A percentile compares a stretch with the other conserved stretches of the same genome.
Conservation (phyloP, 2,329 filamentous ascomycete species). For the Monosporascus sp. region DNA sequence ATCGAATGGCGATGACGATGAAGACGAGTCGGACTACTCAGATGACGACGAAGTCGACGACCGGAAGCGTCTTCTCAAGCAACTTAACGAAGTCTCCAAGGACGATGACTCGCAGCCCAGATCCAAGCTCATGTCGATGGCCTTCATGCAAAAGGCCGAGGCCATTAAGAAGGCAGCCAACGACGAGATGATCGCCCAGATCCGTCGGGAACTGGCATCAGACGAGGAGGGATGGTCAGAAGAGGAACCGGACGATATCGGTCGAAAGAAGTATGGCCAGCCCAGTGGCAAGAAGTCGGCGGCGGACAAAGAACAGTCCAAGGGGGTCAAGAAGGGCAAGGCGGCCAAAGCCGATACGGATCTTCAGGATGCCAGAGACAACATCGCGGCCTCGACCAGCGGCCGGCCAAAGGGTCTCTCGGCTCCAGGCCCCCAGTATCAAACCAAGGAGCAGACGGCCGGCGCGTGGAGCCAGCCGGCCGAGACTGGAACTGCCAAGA, state of each 20-base stretch:
- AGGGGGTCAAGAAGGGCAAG: slow-evolving; percentile 30
- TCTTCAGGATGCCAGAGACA: slow-evolving; percentile 35
- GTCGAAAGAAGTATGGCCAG: slow-evolving; percentile 64
- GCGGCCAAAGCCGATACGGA: slow-evolving; percentile 28
- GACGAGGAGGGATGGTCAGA: slow-evolving; percentile 45
- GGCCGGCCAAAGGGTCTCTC: slow-evolving; percentile 16
- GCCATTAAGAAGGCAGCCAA: slow-evolving; percentile 72
- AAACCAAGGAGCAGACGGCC: slow-evolving; percentile 13
- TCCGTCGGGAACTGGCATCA: slow-evolving; percentile 68
- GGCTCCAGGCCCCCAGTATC: slow-evolving; percentile 8
- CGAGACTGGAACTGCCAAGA: slow-evolving; percentile 14
- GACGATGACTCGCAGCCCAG: slow-evolving; percentile 47
- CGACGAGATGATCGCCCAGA: slow-evolving; percentile 65
- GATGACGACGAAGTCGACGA: slow-evolving; percentile 51
- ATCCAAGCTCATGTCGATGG: slow-evolving; percentile 73
- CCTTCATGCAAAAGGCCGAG: slow-evolving; percentile 91
- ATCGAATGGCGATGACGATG: slow-evolving; percentile 27
- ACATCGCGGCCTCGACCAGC: slow-evolving; percentile 19
- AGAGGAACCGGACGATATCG: slow-evolving; percentile 53
- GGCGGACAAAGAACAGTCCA: slow-evolving; percentile 14
- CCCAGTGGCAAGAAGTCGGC: slow-evolving; percentile 28
- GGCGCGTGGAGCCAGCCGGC: slow-evolving; percentile 25
- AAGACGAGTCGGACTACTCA: slow-evolving; percentile 48
- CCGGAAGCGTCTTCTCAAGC: slow-evolving; percentile 41
- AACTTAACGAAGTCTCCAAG: slow-evolving; percentile 40